Evolutionary conservation across 2,329 filamentous ascomycete genomes (phyloP).

Genomic region (Colletotrichum tofieldiae): DNA sequence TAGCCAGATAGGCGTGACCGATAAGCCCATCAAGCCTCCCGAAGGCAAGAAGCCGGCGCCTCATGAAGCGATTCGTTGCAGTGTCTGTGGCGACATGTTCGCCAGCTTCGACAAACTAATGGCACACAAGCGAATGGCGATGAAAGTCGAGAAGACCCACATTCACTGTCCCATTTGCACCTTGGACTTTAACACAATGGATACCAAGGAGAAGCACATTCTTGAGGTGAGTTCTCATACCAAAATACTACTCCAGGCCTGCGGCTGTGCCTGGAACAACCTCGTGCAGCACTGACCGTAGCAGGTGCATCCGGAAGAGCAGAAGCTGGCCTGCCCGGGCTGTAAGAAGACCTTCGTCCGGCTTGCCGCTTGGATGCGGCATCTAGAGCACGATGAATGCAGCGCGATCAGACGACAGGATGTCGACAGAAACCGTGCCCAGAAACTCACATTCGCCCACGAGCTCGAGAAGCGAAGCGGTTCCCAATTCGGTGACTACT

Average conservation of each 20-base stretch:
- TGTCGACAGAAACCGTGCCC: constrained; percentile 54
- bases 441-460: constrained; percentile 55
- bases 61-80: constrained; percentile 23
- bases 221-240: constrained; percentile 36
- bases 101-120: constrained; percentile 21
- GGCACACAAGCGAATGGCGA: constrained; percentile 50
- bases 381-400: constrained; percentile 63
- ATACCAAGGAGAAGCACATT: constrained; percentile 55
- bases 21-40: not conserved
- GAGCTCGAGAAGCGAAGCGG: constrained; percentile 47
- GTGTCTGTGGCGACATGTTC: constrained; percentile 9
- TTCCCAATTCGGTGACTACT: constrained; percentile 45
- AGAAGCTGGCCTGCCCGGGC: constrained; percentile 63
- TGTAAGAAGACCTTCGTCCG: constrained; percentile 58
- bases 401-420: constrained; percentile 50
- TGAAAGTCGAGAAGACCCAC: constrained; percentile 49
- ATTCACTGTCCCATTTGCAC: constrained; percentile 58
- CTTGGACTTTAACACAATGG: constrained; percentile 52
- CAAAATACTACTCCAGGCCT: no score
- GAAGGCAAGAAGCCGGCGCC: constrained; percentile 7
- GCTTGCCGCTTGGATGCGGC: constrained; percentile 57
- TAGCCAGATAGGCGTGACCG: not conserved
- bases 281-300: constrained; percentile 30
- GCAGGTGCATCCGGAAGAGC: constrained; percentile 57
- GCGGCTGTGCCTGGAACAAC: not conserved